Evolutionary conservation across 345 rosid genomes (phyloP).

Genomic region (Rhodomyrtus tomentosa): DNA sequence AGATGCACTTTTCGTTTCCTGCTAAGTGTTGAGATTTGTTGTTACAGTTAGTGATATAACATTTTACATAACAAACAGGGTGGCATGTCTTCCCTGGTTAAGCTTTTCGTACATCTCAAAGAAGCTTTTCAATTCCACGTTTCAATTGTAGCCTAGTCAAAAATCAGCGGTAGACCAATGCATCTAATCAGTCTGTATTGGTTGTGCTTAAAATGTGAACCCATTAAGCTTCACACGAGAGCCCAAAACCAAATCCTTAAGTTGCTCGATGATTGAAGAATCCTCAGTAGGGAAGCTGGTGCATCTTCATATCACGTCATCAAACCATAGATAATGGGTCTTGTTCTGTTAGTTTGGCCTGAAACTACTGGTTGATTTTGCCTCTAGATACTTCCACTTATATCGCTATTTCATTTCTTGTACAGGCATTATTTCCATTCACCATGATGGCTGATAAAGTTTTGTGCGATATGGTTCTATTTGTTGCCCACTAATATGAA

Average conservation of each 20-base stretch:
- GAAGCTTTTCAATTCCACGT: neutral
- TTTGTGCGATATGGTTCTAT: neutral
- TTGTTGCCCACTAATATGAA: neutral
- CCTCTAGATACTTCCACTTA: neutral
- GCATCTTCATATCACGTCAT: neutral
- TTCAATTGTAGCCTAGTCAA: neutral
- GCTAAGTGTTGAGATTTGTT: neutral
- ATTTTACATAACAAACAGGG: neutral
- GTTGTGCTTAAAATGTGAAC: neutral
- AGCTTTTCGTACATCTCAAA: neutral
- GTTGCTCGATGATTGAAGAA: neutral
- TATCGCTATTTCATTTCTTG: neutral
- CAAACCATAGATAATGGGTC: neutral
- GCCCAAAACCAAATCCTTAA: neutral
- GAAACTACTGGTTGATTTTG: neutral
- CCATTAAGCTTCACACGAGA: neutral
- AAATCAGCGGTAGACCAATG: neutral
- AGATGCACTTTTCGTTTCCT: neutral
- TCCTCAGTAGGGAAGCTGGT: neutral
- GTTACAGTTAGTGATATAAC: neutral
- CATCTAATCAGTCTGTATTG: neutral
- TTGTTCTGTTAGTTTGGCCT: neutral
- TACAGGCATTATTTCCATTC: neutral
- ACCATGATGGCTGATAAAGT: neutral
- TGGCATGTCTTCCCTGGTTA: neutral